A percentile compares a stretch with the other conserved stretches of the same genome.
These are phyloP conservation scores for Anthracocystis setariae DNA, from an alignment of 1,284 basidiomycete species.

Conservation along the genomic window DNA sequence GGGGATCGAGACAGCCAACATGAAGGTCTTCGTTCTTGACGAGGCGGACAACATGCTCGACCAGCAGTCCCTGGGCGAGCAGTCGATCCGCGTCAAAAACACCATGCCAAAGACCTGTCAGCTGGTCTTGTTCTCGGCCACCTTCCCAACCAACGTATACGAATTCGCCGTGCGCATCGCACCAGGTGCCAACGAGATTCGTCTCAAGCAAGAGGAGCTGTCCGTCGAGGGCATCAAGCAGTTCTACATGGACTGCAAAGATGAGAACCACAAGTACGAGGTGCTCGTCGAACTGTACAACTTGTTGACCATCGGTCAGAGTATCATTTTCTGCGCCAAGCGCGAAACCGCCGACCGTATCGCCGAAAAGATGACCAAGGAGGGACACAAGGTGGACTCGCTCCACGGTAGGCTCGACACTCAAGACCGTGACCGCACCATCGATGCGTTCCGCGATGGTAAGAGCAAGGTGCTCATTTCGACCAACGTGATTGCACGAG, in stretches of 20 bases:
- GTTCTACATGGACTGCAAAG: conserved; percentile 87
- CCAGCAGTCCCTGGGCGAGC: conserved; percentile 94
- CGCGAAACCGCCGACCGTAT: conserved; percentile 93
- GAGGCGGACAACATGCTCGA: conserved; percentile 99
- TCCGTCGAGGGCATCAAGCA: conserved; percentile 95
- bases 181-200: conserved; percentile 94
- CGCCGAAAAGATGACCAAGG: conserved; percentile 85
- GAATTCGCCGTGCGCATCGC: conserved; percentile 90
- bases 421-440: conserved; percentile 86
- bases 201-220: conserved; percentile 91
- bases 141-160: conserved; percentile 93
- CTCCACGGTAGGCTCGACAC: conserved; percentile 94
- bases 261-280: conserved; percentile 93
- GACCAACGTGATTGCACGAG: conserved; percentile 97
- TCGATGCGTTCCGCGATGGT: conserved; percentile 94
- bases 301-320: conserved; percentile 91
- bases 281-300: conserved; percentile 91
- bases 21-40: conserved; percentile 95
- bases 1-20: conserved; percentile 75
- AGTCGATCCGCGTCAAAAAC: conserved; percentile 90
- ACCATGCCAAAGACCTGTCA: conserved; percentile 78
- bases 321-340: conserved; percentile 87
- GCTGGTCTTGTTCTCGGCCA: conserved; percentile 96
- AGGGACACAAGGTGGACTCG: conserved; percentile 96
- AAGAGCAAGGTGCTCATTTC: conserved; percentile 97